Evolutionary conservation across 345 rosid genomes (phyloP).

Genomic region (rapeseed (Brassica napus)): DNA sequence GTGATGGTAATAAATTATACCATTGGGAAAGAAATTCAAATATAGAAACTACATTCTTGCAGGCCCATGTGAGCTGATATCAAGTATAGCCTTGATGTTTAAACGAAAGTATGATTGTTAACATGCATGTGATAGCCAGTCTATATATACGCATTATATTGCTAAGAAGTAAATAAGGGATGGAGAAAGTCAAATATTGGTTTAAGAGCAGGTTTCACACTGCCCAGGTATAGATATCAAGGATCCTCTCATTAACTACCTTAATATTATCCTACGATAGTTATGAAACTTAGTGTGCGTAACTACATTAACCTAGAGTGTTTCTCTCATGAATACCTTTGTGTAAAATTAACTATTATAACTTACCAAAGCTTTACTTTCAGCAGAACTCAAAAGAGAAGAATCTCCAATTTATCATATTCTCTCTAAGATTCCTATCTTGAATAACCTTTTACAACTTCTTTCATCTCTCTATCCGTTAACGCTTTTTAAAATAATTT

Average conservation of each 20-base stretch:
- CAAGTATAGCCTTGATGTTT: slow-evolving; percentile 10
- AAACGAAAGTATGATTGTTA: neutral
- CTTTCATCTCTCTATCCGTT: neutral
- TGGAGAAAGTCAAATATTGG: neutral
- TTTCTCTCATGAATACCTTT: neutral
- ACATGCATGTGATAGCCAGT: neutral
- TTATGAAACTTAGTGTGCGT: neutral
- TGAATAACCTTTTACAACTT: neutral
- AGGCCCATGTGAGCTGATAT: slow-evolving; percentile 24
- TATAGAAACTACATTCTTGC: slow-evolving; percentile 2
- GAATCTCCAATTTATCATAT: neutral
- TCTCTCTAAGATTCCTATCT: neutral
- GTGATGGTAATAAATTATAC: slow-evolving; percentile 23
- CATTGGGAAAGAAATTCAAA: slow-evolving; percentile 2
- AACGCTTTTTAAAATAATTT: neutral
- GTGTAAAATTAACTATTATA: neutral
- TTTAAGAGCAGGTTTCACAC: neutral
- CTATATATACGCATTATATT: neutral
- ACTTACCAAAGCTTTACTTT: neutral
- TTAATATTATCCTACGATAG: neutral
- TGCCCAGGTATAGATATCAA: neutral
- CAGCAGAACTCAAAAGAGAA: neutral
- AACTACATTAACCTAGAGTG: neutral
- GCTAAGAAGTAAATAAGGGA: neutral
- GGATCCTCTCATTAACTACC: neutral